phyloP scores from a whole-genome alignment of 768 basidiomycete species.

The Calvatia gigantea region DNA sequence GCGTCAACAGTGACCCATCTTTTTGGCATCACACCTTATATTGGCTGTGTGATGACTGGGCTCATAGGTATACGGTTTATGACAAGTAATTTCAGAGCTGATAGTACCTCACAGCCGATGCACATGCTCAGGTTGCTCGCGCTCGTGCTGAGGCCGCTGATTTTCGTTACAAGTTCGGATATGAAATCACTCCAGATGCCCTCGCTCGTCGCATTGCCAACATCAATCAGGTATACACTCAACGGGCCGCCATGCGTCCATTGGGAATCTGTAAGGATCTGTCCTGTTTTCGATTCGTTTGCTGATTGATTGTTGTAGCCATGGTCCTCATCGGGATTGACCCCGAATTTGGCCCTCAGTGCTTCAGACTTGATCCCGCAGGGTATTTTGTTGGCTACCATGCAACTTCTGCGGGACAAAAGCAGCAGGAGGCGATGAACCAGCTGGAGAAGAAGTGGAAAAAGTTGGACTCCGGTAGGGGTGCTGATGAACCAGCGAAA shows the following conservation, averaged over 20 bases:
- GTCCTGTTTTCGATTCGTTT: background rate
- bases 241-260: constrained; percentile 95
- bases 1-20: constrained; percentile 92
- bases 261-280: constrained; percentile 79
- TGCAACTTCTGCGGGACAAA: constrained; percentile 93
- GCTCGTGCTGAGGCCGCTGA: constrained; percentile 88
- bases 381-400: constrained; percentile 99
- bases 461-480: constrained; percentile 75
- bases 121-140: constrained; percentile 81
- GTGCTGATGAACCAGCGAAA: constrained; percentile 73
- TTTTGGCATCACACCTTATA: constrained; percentile 93
- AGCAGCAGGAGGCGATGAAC: constrained; percentile 99
- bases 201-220: constrained; percentile 92
- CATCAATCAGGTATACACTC: constrained; percentile 98
- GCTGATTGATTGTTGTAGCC: constrained; percentile 42
- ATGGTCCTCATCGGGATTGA: constrained; percentile 97
- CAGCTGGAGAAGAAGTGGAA: constrained; percentile 99
- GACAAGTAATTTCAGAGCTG: constrained; percentile 3
- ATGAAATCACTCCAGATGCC: constrained; percentile 98
- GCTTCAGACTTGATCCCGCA: constrained; percentile 97
- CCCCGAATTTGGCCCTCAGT: constrained; percentile 88
- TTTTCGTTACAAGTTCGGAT: constrained; percentile 95
- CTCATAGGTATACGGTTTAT: constrained; percentile 63
- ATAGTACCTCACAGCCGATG: constrained; percentile 64
- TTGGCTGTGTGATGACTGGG: constrained; percentile 99